Evolutionary conservation across 2,329 filamentous ascomycete species (phyloP), one percentile per base, ranked within the genome.

Genomic region (Colletotrichum euphorbiae): DNA sequence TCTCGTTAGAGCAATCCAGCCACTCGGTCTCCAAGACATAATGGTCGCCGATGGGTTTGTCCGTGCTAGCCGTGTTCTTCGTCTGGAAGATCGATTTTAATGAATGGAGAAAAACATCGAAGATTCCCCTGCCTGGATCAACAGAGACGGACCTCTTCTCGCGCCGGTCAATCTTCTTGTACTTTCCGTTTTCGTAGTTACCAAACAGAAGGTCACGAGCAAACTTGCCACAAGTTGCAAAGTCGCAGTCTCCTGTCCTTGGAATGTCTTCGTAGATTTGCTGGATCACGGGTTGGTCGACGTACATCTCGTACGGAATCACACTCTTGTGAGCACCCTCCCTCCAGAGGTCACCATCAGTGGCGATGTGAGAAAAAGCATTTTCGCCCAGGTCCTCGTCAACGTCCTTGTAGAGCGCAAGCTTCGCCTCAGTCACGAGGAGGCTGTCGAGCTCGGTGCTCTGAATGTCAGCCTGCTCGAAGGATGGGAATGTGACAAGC

Each of bases 251-350:
- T 8, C 42, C 45, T 4, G 4, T n/a, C 36, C 31, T 42, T 15
- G 45, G 21, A 28, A 61, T 45, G 19, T 52, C 58, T n/a, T 52
- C 15, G 21, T 61, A 52, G 21, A 61, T 61, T 33, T 61, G 33
- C 36, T 43, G 46, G 6, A 61, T 52, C 15, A 61, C 21, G 36
- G n/a, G 13, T 42, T 42, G 45, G 9, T 38, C 17, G 19, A 24
- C 24, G 36, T 61, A 61, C 3, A 24, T 19, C 19, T 51, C 21
- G 21, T 61, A 52, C 2, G 21, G 24, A 21, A 61, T 3, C 4
- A 61, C n/a, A n/a, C 51, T 61, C n/a, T 61, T n/a, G 21, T 61
- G 58, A 12, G 28, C 19, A 4, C n/a, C 15, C 12, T 21, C 9
- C 9, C n/a, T 31, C 45, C 58, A 61, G n/a, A 13, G 7, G 36